Evolutionary conservation across 2,329 filamentous ascomycete genomes (phyloP), one percentile per base, ranked within the genome.

Genomic region (Polytolypa hystricis): DNA sequence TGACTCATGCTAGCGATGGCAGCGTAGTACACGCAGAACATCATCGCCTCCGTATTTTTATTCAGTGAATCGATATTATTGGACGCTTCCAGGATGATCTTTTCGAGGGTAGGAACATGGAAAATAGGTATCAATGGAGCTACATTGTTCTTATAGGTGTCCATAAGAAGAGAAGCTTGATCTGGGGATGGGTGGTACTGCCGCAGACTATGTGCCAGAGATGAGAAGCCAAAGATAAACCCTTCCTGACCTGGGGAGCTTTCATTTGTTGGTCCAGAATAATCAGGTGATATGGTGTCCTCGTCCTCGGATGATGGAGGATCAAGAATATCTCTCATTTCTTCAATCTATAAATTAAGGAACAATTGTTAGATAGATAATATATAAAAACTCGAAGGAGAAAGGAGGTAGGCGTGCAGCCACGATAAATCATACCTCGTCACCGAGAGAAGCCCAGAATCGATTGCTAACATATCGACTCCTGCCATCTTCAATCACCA

Each of bases 11-110:
- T 61, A 46, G 55, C 54, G 2, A 75, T 61, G 0, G 72, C 67
- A 2, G 65, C 66, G 41, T 78, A 73, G 52, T 79, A 81, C 30
- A 81, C 70, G 5, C 73, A 59, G 47, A 81, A 79, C 2, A 80
- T 54, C 17, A 79, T 54, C 3, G 70, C 66, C 50, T 81, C 77
- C 33, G 50, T 61, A 45, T 53, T 66, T 44, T 70, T 75, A 33
- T 67, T 62, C 21, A 75, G 50, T 21, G 62, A 62, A 29, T 71
- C 64, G 1, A 70, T 56, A 30, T 69, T 61, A 23, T 62, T 62
- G 2, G 67, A 58, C 3, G 71, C 68, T 17, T 67, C 61, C n/a
- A 67, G 47, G 25, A 79, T 57, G 2, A 67, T 60, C 1, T 66
- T 64, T 39, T 69, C 66, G 15, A 70, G 58, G 7, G 66, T 71